Conservation (phyloP, 495 filamentous ascomycete species). For the Neurospora sp. region DNA sequence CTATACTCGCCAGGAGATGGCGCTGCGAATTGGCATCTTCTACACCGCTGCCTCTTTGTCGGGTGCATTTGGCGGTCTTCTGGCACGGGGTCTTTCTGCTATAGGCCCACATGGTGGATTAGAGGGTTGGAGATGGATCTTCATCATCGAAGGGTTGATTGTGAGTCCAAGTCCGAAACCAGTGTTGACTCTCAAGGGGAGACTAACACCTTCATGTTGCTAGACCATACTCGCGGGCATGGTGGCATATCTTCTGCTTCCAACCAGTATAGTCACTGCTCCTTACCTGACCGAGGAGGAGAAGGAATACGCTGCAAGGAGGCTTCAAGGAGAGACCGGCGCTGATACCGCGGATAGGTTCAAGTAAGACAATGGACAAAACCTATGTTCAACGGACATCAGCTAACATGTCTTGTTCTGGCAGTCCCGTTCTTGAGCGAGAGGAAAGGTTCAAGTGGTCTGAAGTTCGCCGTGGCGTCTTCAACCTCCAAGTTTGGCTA, state of each 20-base stretch:
- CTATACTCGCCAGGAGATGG: constrained; percentile 40
- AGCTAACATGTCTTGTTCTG: not conserved
- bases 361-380: constrained; percentile 15
- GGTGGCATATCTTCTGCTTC: constrained; percentile 45
- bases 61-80: constrained; percentile 45
- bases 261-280: constrained; percentile 47
- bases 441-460: constrained; percentile 52
- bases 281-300: constrained; percentile 41
- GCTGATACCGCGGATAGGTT: constrained; percentile 20
- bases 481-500: constrained; percentile 48
- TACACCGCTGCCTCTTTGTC: constrained; percentile 47
- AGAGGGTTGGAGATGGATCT: constrained; percentile 43
- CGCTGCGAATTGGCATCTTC: constrained; percentile 43
- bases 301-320: constrained; percentile 25
- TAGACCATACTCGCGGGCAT: constrained; percentile 45
- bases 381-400: not conserved
- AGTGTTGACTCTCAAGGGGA: not conserved
- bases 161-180: constrained; percentile 19
- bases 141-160: constrained; percentile 40
- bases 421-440: constrained; percentile 25
- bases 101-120: constrained; percentile 30
- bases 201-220: constrained; percentile 14
- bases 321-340: constrained; percentile 26
- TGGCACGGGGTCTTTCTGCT: constrained; percentile 33
- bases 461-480: constrained; percentile 51